Base-by-base conservation (phyloP, 2,329 filamentous ascomycete genomes). In the Penicillium polonicum region DNA sequence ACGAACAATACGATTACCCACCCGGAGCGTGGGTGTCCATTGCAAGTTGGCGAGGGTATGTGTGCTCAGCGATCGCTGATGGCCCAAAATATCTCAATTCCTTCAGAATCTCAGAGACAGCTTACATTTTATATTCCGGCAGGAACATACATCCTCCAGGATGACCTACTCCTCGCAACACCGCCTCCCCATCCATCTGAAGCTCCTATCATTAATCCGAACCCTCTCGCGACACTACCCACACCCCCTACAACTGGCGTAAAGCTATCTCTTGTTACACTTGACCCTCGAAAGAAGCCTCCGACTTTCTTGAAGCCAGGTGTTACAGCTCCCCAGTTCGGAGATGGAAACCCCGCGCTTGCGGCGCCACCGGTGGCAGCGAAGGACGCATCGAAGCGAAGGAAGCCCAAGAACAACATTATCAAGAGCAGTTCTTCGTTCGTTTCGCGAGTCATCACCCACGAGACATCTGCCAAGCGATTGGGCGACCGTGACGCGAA, bases 341-440 rank as follows among this genome's bases (percentile, higher is more conserved):
- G 93, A 8, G 90, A 94, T 68, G 89, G 90, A 52, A 97, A 96
- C 71, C 83, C 88, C 7, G 83, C 90, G 27, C 80, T 97, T 31
- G 79, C 82, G 17, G 50, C 53, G 8, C 62, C 63, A 12, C 72
- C 85, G 3, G 80, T 82, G 19, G 82, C 83, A 51, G 80, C 91
- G 69, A 90, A 92, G 68, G 83, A 85, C 41, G 78, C 79, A 10
- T 72, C 80, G 25, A 97, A 97, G 80, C 84, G 86, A 72, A 85
- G 88, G 70, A 99, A 99, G 74, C 94, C 94, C 2, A 99, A 97
- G 82, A 97, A 93, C 76, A 97, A 95, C 74, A 94, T 99, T 74
- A 88, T 93, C 52, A 99, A 99, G 81, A 97, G 92, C 78, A 97
- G 96, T 75, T 99, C 94, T 10, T 96, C 93, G 0, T 99, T 97